Evolutionary conservation across 2,329 filamentous ascomycete genomes (phyloP), one percentile per base, ranked within the genome.

Genomic region (Hypoxylon rubiginosum): DNA sequence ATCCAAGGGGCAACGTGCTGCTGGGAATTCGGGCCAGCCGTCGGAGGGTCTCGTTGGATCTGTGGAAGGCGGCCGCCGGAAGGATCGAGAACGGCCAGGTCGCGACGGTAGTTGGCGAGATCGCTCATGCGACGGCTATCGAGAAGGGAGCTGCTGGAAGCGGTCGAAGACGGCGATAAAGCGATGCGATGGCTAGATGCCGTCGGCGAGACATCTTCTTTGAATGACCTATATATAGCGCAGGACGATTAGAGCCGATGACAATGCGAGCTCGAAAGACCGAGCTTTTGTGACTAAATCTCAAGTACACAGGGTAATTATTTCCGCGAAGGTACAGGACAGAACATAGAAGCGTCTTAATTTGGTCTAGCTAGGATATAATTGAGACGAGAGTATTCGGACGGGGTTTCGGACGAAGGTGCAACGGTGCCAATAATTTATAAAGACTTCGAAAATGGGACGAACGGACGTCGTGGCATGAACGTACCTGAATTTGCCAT

Each of bases 61-160:
- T 86, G 85, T 56, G 88, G 88, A 62, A 87, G 78, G 67, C 84
- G 82, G 68, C 79, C 82, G 69, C 87, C 86, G 63, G 85, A 83
- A 34, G 86, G 85, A 68, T 92, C 90, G 73, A 92, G 83, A 63
- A 90, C 86, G 72, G 89, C 85, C 61, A 92, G 85, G 73, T 93
- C 90, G 80, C 90, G 91, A 74, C 90, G 88, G 77, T 92, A 91
- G 77, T 91, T 90, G 76, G 83, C 83, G 72, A 92, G 85, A 75
- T 91, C 88, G 81, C 84, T 86, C 75, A 85, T 78, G 71, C 85
- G 82, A 73, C 84, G 86, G 69, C 87, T 86, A 78, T 85, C 85
- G 82, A 86, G 86, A 69, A 82, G 77, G 69, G 86, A 82, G 70
- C 82, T 81, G 73, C 79, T 80, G 62, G 81, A 79, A 67, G 79